phyloP scores from a whole-genome alignment of 179 eudicot genomes.

The Spinacia oleracea region DNA sequence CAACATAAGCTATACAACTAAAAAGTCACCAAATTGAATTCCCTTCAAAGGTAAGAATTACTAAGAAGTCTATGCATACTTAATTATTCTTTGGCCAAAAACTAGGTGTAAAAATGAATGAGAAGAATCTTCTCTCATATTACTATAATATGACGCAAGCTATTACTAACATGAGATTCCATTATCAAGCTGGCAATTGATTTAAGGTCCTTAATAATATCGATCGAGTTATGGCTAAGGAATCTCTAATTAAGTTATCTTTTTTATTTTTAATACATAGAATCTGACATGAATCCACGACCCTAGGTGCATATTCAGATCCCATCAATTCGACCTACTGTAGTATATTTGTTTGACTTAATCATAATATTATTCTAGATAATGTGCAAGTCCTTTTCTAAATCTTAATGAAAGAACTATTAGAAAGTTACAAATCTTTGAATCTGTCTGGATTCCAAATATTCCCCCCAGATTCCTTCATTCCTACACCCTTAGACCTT shows the following conservation, averaged over 20 bases:
- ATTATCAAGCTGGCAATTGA: neutral
- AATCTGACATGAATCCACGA: slow-evolving; percentile 5
- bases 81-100: neutral
- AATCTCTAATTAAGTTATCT: neutral
- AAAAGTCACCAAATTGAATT: too few relatives aligned
- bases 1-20: too few relatives aligned
- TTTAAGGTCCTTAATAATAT: neutral
- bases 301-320: neutral
- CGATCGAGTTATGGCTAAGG: neutral
- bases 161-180: neutral
- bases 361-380: neutral
- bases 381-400: neutral
- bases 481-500: neutral
- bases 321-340: neutral
- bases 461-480: slow-evolving; percentile 8
- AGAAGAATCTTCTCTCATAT: neutral
- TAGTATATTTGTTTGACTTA: neutral
- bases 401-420: neutral
- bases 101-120: neutral
- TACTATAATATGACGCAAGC: neutral
- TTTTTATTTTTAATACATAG: neutral
- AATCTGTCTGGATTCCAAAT: slow-evolving; percentile 3
- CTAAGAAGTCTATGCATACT: neutral
- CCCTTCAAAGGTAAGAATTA: neutral
- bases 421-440: neutral